phyloP scores from a whole-genome alignment of 805 yeast species.

The Pichia insulana region DNA sequence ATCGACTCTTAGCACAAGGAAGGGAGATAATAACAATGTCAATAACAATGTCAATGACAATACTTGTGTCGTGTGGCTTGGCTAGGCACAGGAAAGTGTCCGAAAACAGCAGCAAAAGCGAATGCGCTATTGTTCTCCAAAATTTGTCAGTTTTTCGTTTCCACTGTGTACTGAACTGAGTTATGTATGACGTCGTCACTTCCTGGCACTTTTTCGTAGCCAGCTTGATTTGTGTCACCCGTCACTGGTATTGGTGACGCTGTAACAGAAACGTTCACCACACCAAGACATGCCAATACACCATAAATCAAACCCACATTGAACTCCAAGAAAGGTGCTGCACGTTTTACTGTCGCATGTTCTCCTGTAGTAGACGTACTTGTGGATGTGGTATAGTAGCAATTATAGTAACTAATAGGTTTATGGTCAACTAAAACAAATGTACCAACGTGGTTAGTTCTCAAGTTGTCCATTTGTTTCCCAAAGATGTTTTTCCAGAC shows the following conservation, averaged over 20 bases:
- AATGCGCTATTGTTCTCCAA: too few relatives aligned
- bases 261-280: slow-evolving; percentile 48
- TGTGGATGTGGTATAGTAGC: not conserved
- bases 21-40: too few relatives aligned
- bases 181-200: slow-evolving; percentile 33
- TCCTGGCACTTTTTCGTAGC: slow-evolving; percentile 16
- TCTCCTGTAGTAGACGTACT: not conserved
- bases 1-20: too few relatives aligned
- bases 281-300: slow-evolving; percentile 57
- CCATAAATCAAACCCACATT: slow-evolving; percentile 76
- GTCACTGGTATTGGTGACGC: slow-evolving; percentile 40
- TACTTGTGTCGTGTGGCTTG: too few relatives aligned
- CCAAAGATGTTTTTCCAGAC: slow-evolving; percentile 76
- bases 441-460: slow-evolving; percentile 86
- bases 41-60: too few relatives aligned
- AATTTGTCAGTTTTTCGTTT: slow-evolving; percentile 29
- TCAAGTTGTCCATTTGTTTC: slow-evolving; percentile 84
- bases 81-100: too few relatives aligned
- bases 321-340: slow-evolving; percentile 50
- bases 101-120: too few relatives aligned
- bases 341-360: slow-evolving; percentile 23
- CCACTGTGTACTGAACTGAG: slow-evolving; percentile 63
- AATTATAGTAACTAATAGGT: slow-evolving; percentile 2
- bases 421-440: slow-evolving; percentile 66
- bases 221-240: not conserved